A percentile compares a stretch with the other conserved stretches of the same genome.
Evolutionary conservation across 2,329 filamentous ascomycete species (phyloP).

Genomic region (Thermoascus crustaceus): DNA sequence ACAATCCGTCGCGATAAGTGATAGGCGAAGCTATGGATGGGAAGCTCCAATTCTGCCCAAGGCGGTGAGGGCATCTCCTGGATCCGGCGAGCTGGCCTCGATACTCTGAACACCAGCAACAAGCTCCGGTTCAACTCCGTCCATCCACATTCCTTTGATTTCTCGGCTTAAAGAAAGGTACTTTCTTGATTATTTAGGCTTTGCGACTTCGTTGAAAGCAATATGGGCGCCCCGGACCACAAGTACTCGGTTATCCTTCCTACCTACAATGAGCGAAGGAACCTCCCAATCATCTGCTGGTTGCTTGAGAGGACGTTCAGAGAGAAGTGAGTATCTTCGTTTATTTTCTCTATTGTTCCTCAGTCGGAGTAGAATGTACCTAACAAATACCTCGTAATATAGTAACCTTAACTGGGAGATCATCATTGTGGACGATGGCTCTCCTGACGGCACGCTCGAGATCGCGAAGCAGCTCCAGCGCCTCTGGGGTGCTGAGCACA

Average conservation of each 20-base stretch:
- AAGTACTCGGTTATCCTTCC: conserved; percentile 97
- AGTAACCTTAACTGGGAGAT: conserved; percentile 95
- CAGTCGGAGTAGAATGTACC: neutral
- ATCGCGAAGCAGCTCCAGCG: conserved; percentile 85
- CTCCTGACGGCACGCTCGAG: conserved; percentile 87
- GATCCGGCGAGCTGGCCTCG: conserved; percentile 22
- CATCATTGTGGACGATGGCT: conserved; percentile 96
- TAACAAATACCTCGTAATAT: conserved; percentile 6
- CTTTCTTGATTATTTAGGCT: conserved; percentile 1
- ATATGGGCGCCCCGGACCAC: conserved; percentile 44
- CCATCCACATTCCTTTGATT: conserved; percentile 1
- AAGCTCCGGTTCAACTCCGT: conserved; percentile 11
- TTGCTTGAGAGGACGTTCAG: conserved; percentile 87
- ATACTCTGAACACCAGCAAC: conserved; percentile 13
- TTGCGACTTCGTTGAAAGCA: conserved; percentile 10
- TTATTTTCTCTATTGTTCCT: neutral
- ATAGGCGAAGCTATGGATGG: conserved; percentile 6
- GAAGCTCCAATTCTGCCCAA: conserved; percentile 18
- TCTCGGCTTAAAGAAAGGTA: neutral
- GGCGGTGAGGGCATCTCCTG: conserved; percentile 18
- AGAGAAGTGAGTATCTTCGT: conserved; percentile 56
- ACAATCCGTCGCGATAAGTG: conserved; percentile 14
- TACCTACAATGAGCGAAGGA: conserved; percentile 96
- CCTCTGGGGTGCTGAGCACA: conserved; percentile 65
- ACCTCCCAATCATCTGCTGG: conserved; percentile 93